Percentiles rank a stretch among this genome's conserved stretches.
Evolutionary conservation across 2,329 filamentous ascomycete genomes (phyloP).

Genomic region (Fusarium abutilonis): DNA sequence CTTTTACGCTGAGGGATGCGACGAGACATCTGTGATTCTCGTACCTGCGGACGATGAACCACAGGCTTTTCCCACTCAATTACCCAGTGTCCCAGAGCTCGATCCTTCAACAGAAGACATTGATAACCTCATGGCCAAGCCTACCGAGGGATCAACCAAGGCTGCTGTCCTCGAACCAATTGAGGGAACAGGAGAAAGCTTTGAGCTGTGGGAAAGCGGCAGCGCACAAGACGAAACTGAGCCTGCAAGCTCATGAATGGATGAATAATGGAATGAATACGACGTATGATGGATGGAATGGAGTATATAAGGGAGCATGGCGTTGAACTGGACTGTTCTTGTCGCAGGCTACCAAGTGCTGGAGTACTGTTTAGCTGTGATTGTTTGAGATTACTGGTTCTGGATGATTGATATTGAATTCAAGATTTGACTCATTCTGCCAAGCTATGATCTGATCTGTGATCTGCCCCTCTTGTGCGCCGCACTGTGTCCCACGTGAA

Average conservation of each 20-base stretch:
- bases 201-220: slow-evolving; percentile 77
- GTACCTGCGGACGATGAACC: slow-evolving; percentile 66
- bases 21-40: slow-evolving; percentile 69
- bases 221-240: slow-evolving; percentile 69
- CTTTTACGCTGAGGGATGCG: slow-evolving; percentile 73
- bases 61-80: slow-evolving; percentile 20
- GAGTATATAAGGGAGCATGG: slow-evolving; percentile 23
- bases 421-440: no score
- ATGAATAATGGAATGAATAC: slow-evolving; percentile 8
- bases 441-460: neutral
- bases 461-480: slow-evolving; percentile 2
- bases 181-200: slow-evolving; percentile 67
- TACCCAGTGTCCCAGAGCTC: slow-evolving; percentile 30
- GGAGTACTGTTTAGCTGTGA: slow-evolving; percentile 39
- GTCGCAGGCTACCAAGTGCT: slow-evolving; percentile 46
- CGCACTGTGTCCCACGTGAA: slow-evolving; percentile 36
- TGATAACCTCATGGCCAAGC: slow-evolving; percentile 52
- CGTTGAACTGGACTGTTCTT: slow-evolving; percentile 25
- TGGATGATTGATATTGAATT: neutral
- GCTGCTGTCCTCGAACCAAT: slow-evolving; percentile 64
- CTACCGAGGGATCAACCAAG: slow-evolving; percentile 51
- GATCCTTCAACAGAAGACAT: slow-evolving; percentile 45
- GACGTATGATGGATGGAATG: slow-evolving; percentile 3
- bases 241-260: slow-evolving; percentile 38
- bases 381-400: slow-evolving; percentile 19